Percentiles rank a stretch among this genome's conserved stretches.
Evolutionary conservation across 306 rosid genomes (phyloP).

Genomic region (Quercus ilex): DNA sequence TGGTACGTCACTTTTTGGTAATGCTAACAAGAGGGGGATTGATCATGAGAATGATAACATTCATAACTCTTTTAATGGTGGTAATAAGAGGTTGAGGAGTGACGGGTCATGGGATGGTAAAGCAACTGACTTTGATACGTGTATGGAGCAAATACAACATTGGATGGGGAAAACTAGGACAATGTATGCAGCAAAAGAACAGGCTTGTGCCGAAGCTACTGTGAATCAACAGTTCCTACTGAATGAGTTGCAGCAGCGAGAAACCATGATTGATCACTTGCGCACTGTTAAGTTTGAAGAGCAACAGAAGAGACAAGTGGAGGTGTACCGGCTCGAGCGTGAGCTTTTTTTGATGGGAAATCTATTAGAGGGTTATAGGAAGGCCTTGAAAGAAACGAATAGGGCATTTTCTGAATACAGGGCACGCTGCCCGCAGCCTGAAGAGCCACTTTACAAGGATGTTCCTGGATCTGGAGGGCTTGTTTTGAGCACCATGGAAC

Average conservation of each 20-base stretch:
- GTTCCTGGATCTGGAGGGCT: slow-evolving; percentile 90
- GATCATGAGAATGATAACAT: slow-evolving; percentile 49
- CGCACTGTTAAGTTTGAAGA: slow-evolving; percentile 68
- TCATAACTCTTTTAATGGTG: slow-evolving; percentile 48
- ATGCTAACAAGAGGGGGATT: slow-evolving; percentile 68
- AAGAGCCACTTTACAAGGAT: slow-evolving; percentile 84
- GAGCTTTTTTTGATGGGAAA: slow-evolving; percentile 71
- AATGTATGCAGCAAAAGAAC: slow-evolving; percentile 55
- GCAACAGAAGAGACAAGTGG: slow-evolving; percentile 55
- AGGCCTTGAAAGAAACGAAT: slow-evolving; percentile 66
- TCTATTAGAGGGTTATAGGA: slow-evolving; percentile 73
- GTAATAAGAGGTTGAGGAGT: slow-evolving; percentile 62
- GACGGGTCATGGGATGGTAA: slow-evolving; percentile 64
- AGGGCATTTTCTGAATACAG: slow-evolving; percentile 69
- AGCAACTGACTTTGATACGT: slow-evolving; percentile 44
- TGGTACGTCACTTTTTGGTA: slow-evolving; percentile 52
- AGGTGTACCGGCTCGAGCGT: slow-evolving; percentile 61
- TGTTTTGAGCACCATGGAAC: slow-evolving; percentile 71
- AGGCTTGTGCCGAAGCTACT: slow-evolving; percentile 44
- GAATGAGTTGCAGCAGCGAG: slow-evolving; percentile 70
- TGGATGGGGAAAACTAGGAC: slow-evolving; percentile 68
- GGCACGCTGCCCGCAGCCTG: slow-evolving; percentile 49
- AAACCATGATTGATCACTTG: slow-evolving; percentile 45
- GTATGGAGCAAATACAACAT: slow-evolving; percentile 62
- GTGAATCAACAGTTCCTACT: slow-evolving; percentile 50